Conservation (phyloP, 208 protist genomes). For the Leishmania martiniquensis region DNA sequence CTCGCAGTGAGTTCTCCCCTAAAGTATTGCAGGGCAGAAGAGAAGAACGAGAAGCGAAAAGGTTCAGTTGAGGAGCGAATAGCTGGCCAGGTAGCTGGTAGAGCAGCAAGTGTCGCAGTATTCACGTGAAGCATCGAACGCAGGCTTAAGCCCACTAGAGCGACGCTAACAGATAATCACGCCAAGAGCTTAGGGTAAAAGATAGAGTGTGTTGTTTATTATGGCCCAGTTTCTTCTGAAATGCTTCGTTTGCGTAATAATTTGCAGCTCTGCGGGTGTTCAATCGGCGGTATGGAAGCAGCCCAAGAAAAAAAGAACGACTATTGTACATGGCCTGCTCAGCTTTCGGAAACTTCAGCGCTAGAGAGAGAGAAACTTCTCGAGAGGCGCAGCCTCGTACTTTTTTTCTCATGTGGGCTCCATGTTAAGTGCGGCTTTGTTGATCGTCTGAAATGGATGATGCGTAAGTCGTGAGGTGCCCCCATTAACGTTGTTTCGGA, state of each 20-base stretch:
- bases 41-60: neutral
- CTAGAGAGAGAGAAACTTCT: neutral
- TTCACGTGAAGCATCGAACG: neutral
- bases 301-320: neutral
- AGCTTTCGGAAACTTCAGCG: neutral
- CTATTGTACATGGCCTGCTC: neutral
- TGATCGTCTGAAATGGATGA: slow-evolving; percentile 68
- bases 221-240: neutral
- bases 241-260: slow-evolving; percentile 3
- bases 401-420: neutral
- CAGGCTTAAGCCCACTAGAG: neutral
- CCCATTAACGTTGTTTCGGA: slow-evolving; percentile 65
- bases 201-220: neutral
- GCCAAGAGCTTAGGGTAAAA: neutral
- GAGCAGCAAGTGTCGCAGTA: neutral
- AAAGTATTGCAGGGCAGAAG: neutral
- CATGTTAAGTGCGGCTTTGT: slow-evolving; percentile 47
- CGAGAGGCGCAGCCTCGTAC: neutral
- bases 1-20: neutral
- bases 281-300: neutral
- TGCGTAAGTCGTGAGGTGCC: slow-evolving; percentile 40
- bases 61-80: neutral
- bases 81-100: neutral
- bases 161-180: neutral
- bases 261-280: neutral